These are phyloP conservation scores for Phytophthora citricola DNA, from an alignment of 352 stramenopile genomes.

Conservation along the genomic window DNA sequence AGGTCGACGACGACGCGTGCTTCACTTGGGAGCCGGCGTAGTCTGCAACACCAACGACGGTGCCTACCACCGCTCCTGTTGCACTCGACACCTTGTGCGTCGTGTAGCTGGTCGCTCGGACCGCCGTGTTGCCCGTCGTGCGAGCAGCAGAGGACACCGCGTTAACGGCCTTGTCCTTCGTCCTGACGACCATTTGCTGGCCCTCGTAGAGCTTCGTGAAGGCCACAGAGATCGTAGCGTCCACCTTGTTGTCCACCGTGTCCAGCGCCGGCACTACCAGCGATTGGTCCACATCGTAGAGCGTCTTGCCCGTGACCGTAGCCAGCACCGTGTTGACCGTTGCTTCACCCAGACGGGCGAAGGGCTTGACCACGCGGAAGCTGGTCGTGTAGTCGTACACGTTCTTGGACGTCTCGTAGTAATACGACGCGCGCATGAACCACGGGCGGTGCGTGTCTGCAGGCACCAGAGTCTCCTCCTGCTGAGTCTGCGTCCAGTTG, in stretches of 20 bases:
- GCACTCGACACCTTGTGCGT: slow-evolving; percentile 43
- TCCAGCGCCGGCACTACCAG: slow-evolving; percentile 63
- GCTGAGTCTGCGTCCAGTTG: slow-evolving; percentile 23
- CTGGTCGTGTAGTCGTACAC: slow-evolving; percentile 88
- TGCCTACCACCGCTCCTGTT: slow-evolving; percentile 41
- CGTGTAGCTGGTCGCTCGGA: slow-evolving; percentile 68
- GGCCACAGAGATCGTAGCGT: slow-evolving; percentile 65
- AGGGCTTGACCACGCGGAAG: slow-evolving; percentile 67
- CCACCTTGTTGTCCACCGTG: slow-evolving; percentile 76
- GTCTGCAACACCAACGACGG: slow-evolving; percentile 52
- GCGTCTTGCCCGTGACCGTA: slow-evolving; percentile 64
- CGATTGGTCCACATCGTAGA: slow-evolving; percentile 66
- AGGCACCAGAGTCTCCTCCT: slow-evolving; percentile 8
- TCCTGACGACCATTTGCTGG: slow-evolving; percentile 67
- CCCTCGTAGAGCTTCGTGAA: slow-evolving; percentile 72
- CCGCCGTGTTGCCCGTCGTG: slow-evolving; percentile 51
- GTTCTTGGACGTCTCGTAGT: slow-evolving; percentile 82
- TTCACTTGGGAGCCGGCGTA: slow-evolving; percentile 67
- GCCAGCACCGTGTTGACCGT: slow-evolving; percentile 71
- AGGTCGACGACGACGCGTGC: slow-evolving; percentile 75
- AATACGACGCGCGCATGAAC: slow-evolving; percentile 80
- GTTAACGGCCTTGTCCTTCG: slow-evolving; percentile 63
- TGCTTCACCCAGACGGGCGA: slow-evolving; percentile 71
- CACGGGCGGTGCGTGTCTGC: slow-evolving; percentile 57
- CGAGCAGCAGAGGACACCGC: slow-evolving; percentile 45